Conservation (phyloP, 352 stramenopile species). For the Pythium guiyangense region DNA sequence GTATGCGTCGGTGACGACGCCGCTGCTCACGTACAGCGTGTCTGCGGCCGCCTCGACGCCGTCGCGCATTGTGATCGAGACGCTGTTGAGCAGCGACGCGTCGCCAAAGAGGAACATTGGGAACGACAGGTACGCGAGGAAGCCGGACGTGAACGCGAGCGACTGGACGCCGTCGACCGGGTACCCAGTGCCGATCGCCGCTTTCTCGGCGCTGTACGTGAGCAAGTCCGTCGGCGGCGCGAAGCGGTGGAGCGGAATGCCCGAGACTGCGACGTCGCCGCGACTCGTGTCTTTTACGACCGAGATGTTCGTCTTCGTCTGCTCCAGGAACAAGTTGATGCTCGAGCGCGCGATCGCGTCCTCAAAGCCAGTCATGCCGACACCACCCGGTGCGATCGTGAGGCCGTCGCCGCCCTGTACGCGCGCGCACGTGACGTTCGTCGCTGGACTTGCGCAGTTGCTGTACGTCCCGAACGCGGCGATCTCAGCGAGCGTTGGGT, state of each 20-base stretch:
- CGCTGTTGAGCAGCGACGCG: constrained; percentile 30
- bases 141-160: constrained; percentile 60
- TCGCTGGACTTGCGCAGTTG: constrained; percentile 14
- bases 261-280: constrained; percentile 2
- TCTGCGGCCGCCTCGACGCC: constrained; percentile 18
- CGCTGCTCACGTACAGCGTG: constrained; percentile 36
- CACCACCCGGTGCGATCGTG: constrained; percentile 7
- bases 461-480: constrained; percentile 12
- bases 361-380: constrained; percentile 13
- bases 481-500: constrained; percentile 19
- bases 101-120: constrained; percentile 68
- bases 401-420: constrained; percentile 13
- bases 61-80: constrained; percentile 58
- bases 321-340: constrained; percentile 9
- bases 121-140: constrained; percentile 68
- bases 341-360: background rate
- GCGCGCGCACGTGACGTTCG: constrained; percentile 14
- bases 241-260: constrained; percentile 16
- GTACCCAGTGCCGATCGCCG: constrained; percentile 30
- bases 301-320: constrained; percentile 16
- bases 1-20: background rate
- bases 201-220: constrained; percentile 22
- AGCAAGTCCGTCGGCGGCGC: constrained; percentile 30
- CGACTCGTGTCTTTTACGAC: constrained; percentile 3
- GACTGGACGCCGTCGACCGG: constrained; percentile 66